phyloP scores from a whole-genome alignment of 1,284 basidiomycete species.

The Heliocybe sulcata region DNA sequence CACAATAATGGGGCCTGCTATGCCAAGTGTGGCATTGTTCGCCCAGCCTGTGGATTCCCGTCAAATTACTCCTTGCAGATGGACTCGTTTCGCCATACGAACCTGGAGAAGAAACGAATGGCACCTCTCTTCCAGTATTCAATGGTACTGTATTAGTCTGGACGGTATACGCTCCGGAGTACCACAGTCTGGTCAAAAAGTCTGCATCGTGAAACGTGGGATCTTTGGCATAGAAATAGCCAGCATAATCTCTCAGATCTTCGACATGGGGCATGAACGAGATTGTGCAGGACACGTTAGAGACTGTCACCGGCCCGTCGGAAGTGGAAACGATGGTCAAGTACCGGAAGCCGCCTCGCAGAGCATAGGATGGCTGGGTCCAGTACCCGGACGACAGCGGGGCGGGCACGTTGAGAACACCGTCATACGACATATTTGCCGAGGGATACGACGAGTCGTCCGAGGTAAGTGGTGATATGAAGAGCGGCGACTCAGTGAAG shows the following conservation, averaged over 20 bases:
- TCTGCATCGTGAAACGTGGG: conserved; percentile 33
- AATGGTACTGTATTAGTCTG: conserved; percentile 51
- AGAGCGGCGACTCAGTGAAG: conserved; percentile 41
- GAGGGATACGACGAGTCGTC: conserved; percentile 34
- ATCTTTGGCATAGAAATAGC: conserved; percentile 48
- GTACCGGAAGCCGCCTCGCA: conserved; percentile 50
- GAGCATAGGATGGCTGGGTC: conserved; percentile 36
- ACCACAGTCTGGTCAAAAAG: conserved; percentile 56
- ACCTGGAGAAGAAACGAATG: conserved; percentile 32
- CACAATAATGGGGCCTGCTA: conserved; percentile 54
- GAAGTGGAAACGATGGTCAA: conserved; percentile 42
- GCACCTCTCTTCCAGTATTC: conserved; percentile 44
- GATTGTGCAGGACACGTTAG: conserved; percentile 46
- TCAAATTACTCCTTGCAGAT: background rate
- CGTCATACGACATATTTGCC: conserved; percentile 34
- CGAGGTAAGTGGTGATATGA: conserved; percentile 33
- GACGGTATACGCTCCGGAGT: conserved; percentile 54
- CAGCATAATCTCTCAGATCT: conserved; percentile 42
- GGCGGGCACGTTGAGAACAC: conserved; percentile 30
- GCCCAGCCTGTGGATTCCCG: conserved; percentile 35
- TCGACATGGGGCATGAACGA: conserved; percentile 49
- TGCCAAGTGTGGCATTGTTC: conserved; percentile 47
- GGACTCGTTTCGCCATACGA: background rate
- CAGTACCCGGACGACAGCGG: conserved; percentile 34
- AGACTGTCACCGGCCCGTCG: conserved; percentile 27